A percentile compares a stretch with the other conserved stretches of the same genome.
phyloP scores from a whole-genome alignment of 345 rosid species.

The Boechera divaricarpa region DNA sequence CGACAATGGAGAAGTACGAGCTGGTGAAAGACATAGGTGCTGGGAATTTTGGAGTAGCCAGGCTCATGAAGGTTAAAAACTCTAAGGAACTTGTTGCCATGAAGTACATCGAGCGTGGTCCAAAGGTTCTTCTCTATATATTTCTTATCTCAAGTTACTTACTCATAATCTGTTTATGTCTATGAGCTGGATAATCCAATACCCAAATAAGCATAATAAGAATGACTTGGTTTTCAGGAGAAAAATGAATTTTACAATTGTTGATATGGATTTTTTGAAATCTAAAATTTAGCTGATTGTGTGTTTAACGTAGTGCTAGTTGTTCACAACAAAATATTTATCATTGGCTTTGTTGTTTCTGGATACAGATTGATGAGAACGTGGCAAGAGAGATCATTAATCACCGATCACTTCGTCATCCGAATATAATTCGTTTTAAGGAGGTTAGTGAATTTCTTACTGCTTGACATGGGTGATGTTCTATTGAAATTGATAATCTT shows the following conservation, averaged over 20 bases:
- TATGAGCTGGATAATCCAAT: neutral
- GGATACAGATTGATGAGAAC: slow-evolving; percentile 80
- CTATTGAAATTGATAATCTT: slow-evolving; percentile 1
- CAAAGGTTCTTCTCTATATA: slow-evolving; percentile 51
- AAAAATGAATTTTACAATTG: neutral
- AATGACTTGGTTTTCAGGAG: neutral
- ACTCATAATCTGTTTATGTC: neutral
- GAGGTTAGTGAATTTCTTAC: slow-evolving; percentile 53
- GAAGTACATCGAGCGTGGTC: slow-evolving; percentile 94
- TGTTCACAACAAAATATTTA: neutral
- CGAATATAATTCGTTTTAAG: slow-evolving; percentile 88
- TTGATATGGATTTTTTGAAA: neutral
- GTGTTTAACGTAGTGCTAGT: neutral
- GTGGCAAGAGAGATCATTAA: slow-evolving; percentile 90
- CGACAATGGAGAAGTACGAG: slow-evolving; percentile 83
- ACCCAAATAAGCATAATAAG: neutral
- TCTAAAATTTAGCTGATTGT: neutral
- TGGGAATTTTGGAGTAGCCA: slow-evolving; percentile 90
- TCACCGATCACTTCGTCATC: slow-evolving; percentile 85
- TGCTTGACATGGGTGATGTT: slow-evolving; percentile 16
- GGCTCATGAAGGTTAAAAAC: slow-evolving; percentile 81
- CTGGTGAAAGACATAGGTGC: slow-evolving; percentile 82
- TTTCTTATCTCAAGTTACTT: neutral
- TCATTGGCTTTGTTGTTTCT: slow-evolving; percentile 13
- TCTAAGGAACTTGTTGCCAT: slow-evolving; percentile 87